phyloP scores from a whole-genome alignment of 1,284 basidiomycete species.

The Ustilago cynodontis region DNA sequence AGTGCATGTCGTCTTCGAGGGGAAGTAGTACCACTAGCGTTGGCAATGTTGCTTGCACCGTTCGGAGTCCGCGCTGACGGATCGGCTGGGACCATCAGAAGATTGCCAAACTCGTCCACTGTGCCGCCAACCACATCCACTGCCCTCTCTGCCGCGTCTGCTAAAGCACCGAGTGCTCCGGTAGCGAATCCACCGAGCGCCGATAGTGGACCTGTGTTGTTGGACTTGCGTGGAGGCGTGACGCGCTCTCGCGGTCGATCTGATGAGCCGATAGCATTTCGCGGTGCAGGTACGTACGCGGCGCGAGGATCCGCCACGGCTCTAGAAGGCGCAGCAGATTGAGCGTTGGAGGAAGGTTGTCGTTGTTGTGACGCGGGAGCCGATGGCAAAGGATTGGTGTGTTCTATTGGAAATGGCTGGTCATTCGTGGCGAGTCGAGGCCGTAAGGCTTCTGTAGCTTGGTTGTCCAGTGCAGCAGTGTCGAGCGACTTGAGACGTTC shows the following conservation, averaged over 20 bases:
- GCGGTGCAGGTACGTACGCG: slow-evolving; percentile 1
- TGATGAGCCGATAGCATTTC: slow-evolving; percentile 8
- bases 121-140: slow-evolving; percentile 53
- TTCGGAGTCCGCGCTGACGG: slow-evolving; percentile 13
- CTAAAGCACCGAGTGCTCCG: slow-evolving; percentile 41
- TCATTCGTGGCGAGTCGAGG: neutral
- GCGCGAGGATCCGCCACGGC: neutral
- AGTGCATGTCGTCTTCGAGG: slow-evolving; percentile 30
- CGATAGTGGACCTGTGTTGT: slow-evolving; percentile 35
- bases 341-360: neutral
- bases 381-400: neutral
- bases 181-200: slow-evolving; percentile 52
- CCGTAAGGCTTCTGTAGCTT: slow-evolving; percentile 15
- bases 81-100: slow-evolving; percentile 45
- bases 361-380: neutral
- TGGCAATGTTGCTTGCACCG: neutral
- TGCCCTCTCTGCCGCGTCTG: slow-evolving; percentile 45
- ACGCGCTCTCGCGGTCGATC: slow-evolving; percentile 19
- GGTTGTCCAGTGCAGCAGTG: slow-evolving; percentile 19
- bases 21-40: slow-evolving; percentile 19
- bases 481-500: slow-evolving; percentile 40
- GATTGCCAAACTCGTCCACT: slow-evolving; percentile 48
- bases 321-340: neutral
- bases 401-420: neutral
- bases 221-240: slow-evolving; percentile 37